phyloP scores from a whole-genome alignment of 331 rosid genomes.

The Ulmus americana region DNA sequence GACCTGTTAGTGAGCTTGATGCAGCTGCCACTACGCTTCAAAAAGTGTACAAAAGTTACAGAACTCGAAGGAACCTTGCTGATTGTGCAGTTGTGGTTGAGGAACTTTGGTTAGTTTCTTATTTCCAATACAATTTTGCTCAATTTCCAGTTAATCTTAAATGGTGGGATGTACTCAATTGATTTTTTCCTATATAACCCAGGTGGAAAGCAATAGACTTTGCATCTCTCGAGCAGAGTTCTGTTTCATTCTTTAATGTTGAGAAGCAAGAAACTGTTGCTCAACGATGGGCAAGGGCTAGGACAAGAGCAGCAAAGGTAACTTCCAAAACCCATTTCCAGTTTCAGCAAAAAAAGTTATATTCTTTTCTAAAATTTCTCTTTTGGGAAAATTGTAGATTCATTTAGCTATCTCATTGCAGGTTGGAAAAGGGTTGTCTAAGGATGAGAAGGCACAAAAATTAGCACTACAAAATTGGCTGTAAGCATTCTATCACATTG shows the following conservation, averaged over 20 bases:
- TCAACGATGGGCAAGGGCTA: slow-evolving; percentile 93
- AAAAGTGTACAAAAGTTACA: slow-evolving; percentile 81
- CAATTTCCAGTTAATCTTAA: background rate
- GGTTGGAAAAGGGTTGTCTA: slow-evolving; percentile 96
- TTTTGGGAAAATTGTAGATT: background rate
- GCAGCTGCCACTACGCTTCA: slow-evolving; percentile 81
- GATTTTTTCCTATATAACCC: slow-evolving; percentile 17
- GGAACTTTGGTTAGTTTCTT: slow-evolving; percentile 66
- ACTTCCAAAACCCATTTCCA: background rate
- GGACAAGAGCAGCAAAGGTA: slow-evolving; percentile 87
- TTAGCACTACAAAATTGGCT: slow-evolving; percentile 97
- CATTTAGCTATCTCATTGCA: slow-evolving; percentile 16
- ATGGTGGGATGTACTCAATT: slow-evolving; percentile 3
- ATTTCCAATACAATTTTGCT: slow-evolving; percentile 1
- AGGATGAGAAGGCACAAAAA: slow-evolving; percentile 92
- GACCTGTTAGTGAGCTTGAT: slow-evolving; percentile 63
- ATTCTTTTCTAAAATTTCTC: background rate
- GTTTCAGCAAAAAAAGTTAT: background rate
- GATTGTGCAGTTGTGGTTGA: slow-evolving; percentile 94
- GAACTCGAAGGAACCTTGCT: slow-evolving; percentile 87
- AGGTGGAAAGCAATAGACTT: slow-evolving; percentile 92
- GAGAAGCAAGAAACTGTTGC: slow-evolving; percentile 70
- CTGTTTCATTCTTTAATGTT: slow-evolving; percentile 63
- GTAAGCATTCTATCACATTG: no score
- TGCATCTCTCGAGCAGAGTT: slow-evolving; percentile 65